A percentile compares a stretch with the other conserved stretches of the same genome.
Evolutionary conservation across 2,329 filamentous ascomycete genomes (phyloP).

Genomic region (Pseudocercospora cruenta): DNA sequence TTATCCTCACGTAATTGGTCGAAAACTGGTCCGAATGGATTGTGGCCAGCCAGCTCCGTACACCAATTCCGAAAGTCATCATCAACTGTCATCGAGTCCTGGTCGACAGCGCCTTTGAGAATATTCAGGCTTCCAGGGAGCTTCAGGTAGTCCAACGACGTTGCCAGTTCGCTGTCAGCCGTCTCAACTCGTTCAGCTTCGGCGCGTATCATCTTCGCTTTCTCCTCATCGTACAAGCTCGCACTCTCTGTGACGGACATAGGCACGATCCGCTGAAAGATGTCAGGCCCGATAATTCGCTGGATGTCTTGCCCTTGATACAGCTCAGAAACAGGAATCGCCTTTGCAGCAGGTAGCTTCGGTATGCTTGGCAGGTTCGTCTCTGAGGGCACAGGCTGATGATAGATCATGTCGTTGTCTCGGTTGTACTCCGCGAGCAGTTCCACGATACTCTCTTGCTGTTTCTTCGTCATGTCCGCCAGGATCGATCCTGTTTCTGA

Average conservation of each 20-base stretch:
- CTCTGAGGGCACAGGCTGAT: slow-evolving; percentile 86
- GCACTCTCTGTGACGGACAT: slow-evolving; percentile 95
- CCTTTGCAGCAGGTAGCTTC: slow-evolving; percentile 92
- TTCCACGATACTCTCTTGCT: slow-evolving; percentile 78
- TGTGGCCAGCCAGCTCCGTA: slow-evolving; percentile 84
- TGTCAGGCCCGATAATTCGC: slow-evolving; percentile 92
- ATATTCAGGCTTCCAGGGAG: slow-evolving; percentile 80
- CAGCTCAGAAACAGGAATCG: slow-evolving; percentile 93
- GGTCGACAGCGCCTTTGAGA: slow-evolving; percentile 88
- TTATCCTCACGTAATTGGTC: slow-evolving; percentile 79
- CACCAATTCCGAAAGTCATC: slow-evolving; percentile 95
- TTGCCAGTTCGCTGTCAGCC: slow-evolving; percentile 93
- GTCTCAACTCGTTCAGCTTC: slow-evolving; percentile 92
- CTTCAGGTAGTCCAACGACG: slow-evolving; percentile 90
- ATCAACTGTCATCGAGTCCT: slow-evolving; percentile 79
- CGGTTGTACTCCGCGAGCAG: slow-evolving; percentile 76
- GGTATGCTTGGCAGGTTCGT: slow-evolving; percentile 78
- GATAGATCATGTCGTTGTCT: slow-evolving; percentile 98
- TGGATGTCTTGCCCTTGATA: slow-evolving; percentile 98
- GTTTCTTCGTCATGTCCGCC: slow-evolving; percentile 81
- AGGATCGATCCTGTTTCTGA: slow-evolving; percentile 76
- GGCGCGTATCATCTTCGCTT: slow-evolving; percentile 90
- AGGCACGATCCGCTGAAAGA: slow-evolving; percentile 95
- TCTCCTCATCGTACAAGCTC: slow-evolving; percentile 97
- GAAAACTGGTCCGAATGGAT: slow-evolving; percentile 76